Evolutionary conservation across 148 eudicot genomes (phyloP).

Genomic region (Arctostaphylos glauca): DNA sequence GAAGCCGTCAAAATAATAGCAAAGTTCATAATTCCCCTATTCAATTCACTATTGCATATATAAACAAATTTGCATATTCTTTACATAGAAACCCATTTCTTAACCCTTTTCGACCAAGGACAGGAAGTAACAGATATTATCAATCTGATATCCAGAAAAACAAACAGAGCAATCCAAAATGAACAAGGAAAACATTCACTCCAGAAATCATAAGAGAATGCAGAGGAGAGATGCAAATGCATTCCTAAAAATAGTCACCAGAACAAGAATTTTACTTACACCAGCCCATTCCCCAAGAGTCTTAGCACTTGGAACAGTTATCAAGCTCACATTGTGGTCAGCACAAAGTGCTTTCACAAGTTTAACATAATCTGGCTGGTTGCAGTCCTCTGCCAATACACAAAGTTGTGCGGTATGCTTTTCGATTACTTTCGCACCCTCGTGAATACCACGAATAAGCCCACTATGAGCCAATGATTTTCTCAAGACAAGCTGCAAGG

Average conservation of each 20-base stretch:
- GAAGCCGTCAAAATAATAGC: too few relatives aligned
- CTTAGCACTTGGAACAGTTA: conserved; percentile 37
- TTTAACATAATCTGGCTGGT: conserved; percentile 42
- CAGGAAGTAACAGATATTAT: too few relatives aligned
- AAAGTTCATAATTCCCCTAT: too few relatives aligned
- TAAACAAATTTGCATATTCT: too few relatives aligned
- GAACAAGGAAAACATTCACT: too few relatives aligned
- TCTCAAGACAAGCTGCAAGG: neutral
- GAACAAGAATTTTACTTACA: conserved; percentile 22
- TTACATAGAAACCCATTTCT: too few relatives aligned
- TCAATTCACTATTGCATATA: too few relatives aligned
- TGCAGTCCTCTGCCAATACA: conserved; percentile 44
- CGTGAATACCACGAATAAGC: too few relatives aligned
- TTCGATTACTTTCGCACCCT: conserved; percentile 30
- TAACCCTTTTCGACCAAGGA: too few relatives aligned
- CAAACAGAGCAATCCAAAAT: too few relatives aligned
- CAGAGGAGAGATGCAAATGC: neutral
- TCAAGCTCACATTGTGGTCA: conserved; percentile 36
- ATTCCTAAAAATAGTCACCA: neutral
- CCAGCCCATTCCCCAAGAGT: conserved; percentile 48
- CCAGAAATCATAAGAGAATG: neutral
- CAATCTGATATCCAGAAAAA: too few relatives aligned
- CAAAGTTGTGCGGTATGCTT: conserved; percentile 47
- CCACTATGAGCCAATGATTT: too few relatives aligned
- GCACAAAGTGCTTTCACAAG: conserved; percentile 20